These are phyloP conservation scores for Mucuna pruriens DNA, from an alignment of 306 rosid genomes.

Conservation along the genomic window DNA sequence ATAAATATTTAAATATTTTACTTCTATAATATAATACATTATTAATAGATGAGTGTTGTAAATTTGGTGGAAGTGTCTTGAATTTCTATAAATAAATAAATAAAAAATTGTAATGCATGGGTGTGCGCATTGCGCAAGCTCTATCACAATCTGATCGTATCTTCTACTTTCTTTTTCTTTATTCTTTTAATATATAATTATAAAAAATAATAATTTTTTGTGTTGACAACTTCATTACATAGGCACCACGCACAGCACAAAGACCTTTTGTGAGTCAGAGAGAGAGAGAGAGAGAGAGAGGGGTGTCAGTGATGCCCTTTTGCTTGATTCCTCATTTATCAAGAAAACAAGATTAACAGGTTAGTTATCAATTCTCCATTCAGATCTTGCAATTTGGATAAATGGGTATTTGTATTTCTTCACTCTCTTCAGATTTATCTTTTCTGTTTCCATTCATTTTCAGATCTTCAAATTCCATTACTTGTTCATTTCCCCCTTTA, in stretches of 20 bases:
- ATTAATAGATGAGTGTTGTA: no score
- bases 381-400: conserved; percentile 40
- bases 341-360: conserved; percentile 42
- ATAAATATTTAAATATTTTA: no score
- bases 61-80: no score
- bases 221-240: conserved; percentile 20
- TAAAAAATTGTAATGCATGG: no score
- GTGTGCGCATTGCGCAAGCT: no score
- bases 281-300: neutral
- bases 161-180: neutral
- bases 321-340: conserved; percentile 30
- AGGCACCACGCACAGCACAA: neutral
- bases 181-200: neutral
- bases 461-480: conserved; percentile 42
- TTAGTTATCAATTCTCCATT: conserved; percentile 38
- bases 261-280: conserved; percentile 29
- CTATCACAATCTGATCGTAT: neutral
- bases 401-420: conserved; percentile 3
- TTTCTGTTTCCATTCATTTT: conserved; percentile 19
- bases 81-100: no score
- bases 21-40: no score
- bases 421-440: neutral
- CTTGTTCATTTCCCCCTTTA: conserved; percentile 27
- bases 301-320: conserved; percentile 36
- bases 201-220: neutral